phyloP scores from a whole-genome alignment of 352 stramenopile genomes.

The Pythium volutum region DNA sequence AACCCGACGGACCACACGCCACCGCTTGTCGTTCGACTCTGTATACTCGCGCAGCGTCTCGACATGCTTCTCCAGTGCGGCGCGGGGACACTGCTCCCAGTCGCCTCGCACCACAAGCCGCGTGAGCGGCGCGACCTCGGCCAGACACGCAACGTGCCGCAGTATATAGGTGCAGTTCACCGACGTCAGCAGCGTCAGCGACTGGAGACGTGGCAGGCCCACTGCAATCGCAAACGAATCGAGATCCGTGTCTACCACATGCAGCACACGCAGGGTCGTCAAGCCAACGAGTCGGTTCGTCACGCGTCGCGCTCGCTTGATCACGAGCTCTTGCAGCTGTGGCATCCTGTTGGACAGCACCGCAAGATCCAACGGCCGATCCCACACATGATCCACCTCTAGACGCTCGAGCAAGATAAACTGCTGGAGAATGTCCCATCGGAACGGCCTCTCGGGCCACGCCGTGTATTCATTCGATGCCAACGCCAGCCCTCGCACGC shows the following conservation, averaged over 20 bases:
- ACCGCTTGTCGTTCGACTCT: not conserved
- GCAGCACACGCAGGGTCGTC: not conserved
- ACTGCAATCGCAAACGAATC: slow-evolving; percentile 2
- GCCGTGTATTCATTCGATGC: too few species aligned
- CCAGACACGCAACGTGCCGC: not conserved
- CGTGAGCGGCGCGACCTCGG: not conserved
- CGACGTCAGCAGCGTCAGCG: not conserved
- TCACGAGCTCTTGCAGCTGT: slow-evolving; percentile 2
- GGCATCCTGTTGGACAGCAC: not conserved
- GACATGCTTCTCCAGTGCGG: not conserved
- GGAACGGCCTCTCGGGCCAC: too few species aligned
- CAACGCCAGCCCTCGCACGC: too few species aligned
- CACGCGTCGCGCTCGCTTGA: not conserved
- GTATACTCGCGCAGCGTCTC: not conserved
- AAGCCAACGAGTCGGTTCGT: not conserved
- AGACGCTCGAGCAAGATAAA: too few species aligned
- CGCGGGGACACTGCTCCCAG: not conserved
- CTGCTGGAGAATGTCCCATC: too few species aligned
- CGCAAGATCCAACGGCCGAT: not conserved
- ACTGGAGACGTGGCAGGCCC: not conserved
- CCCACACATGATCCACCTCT: not conserved
- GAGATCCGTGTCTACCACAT: not conserved
- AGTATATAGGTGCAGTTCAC: not conserved
- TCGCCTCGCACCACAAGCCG: not conserved
- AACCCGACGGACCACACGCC: not conserved